Evolutionary conservation across 306 rosid species (phyloP).

Genomic region (Betula pendula): DNA sequence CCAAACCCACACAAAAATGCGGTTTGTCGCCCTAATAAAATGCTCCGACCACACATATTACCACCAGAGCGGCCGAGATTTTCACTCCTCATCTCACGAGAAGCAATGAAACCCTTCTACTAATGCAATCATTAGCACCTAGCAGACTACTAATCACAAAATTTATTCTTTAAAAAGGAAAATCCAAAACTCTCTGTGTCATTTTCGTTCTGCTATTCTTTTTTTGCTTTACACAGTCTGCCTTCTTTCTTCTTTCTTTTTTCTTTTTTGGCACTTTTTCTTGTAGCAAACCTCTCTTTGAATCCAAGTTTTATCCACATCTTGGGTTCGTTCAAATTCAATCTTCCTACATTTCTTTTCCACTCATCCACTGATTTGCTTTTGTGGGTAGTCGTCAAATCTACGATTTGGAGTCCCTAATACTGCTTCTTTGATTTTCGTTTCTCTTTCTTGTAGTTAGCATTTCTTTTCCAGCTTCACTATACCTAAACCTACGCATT

Average conservation of each 20-base stretch:
- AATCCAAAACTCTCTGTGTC: conserved; percentile 1
- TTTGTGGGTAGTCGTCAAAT: conserved; percentile 42
- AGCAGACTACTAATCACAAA: too few species aligned
- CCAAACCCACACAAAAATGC: too few species aligned
- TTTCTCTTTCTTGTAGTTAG: conserved; percentile 24
- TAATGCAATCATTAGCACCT: background rate
- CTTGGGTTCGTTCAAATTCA: conserved; percentile 43
- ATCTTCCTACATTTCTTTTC: conserved; percentile 21
- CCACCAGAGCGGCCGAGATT: too few species aligned
- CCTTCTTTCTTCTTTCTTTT: background rate
- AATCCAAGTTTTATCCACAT: conserved; percentile 57
- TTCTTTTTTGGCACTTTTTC: conserved; percentile 1
- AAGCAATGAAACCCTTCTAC: too few species aligned
- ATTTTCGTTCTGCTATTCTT: conserved; percentile 17
- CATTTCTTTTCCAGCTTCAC: conserved; percentile 2
- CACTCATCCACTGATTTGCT: conserved; percentile 31
- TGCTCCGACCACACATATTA: too few species aligned
- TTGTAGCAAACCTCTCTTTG: conserved; percentile 57
- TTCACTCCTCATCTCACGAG: too few species aligned
- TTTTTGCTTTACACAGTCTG: background rate
- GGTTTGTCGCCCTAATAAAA: too few species aligned
- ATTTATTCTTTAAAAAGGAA: background rate
- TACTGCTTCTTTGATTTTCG: conserved; percentile 1
- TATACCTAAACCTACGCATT: conserved; percentile 24
- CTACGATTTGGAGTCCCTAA: conserved; percentile 32